Evolutionary conservation across 2,329 filamentous ascomycete species (phyloP).

Genomic region (Fusarium setosum): DNA sequence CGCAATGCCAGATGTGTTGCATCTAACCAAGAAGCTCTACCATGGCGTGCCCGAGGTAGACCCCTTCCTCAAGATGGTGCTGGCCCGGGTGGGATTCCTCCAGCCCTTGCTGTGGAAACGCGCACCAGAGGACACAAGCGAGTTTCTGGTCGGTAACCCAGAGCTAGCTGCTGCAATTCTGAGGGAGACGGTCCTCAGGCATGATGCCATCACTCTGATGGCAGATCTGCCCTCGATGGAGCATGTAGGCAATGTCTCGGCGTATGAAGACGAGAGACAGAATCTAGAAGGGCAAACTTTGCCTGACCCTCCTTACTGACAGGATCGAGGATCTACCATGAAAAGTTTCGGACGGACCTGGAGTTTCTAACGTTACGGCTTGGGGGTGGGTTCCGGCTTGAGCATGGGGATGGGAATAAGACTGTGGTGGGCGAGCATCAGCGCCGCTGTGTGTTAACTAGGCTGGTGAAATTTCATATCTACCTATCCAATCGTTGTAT

Average conservation of each 20-base stretch:
- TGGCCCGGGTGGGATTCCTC: slow-evolving; percentile 61
- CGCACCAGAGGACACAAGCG: slow-evolving; percentile 52
- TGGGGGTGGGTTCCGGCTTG: background rate
- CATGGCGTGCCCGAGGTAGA: slow-evolving; percentile 57
- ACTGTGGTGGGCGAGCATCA: background rate
- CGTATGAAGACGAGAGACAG: slow-evolving; percentile 20
- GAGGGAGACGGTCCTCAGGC: slow-evolving; percentile 57
- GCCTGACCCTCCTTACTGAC: background rate
- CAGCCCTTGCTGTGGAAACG: slow-evolving; percentile 58
- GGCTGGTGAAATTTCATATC: background rate
- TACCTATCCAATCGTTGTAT: slow-evolving; percentile 7
- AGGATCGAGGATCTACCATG: background rate
- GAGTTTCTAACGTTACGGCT: background rate
- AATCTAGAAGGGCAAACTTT: slow-evolving; percentile 9
- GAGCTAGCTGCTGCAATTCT: slow-evolving; percentile 60
- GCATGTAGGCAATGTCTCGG: slow-evolving; percentile 5
- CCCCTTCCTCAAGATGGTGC: slow-evolving; percentile 58
- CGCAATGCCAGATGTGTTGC: slow-evolving; percentile 56
- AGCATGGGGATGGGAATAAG: background rate
- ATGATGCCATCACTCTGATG: slow-evolving; percentile 52
- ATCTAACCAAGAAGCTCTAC: slow-evolving; percentile 56
- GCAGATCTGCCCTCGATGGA: slow-evolving; percentile 60
- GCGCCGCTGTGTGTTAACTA: background rate
- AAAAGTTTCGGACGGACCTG: background rate
- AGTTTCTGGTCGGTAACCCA: slow-evolving; percentile 57